A percentile compares a stretch with the other conserved stretches of the same genome.
phyloP scores from a whole-genome alignment of 2,329 filamentous ascomycete species.

The Dactylellina cionopaga region DNA sequence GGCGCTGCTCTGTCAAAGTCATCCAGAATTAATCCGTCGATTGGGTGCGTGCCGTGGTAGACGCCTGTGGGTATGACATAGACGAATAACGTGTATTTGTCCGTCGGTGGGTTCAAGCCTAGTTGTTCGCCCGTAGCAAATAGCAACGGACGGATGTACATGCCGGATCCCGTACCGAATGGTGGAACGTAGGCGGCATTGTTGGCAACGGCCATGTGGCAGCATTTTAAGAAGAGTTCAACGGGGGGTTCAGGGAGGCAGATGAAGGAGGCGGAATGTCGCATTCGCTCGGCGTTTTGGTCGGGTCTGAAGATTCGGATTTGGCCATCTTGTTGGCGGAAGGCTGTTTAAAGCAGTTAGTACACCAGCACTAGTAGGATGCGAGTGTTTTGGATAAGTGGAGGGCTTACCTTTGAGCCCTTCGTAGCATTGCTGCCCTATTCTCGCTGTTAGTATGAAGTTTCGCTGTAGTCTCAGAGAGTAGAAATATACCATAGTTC shows the following conservation, averaged over 20 bases:
- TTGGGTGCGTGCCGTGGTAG: conserved; percentile 88
- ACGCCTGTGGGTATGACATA: conserved; percentile 92
- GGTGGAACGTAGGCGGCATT: conserved; percentile 94
- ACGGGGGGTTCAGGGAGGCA: conserved; percentile 83
- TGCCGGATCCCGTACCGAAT: conserved; percentile 84
- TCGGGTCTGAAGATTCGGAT: conserved; percentile 90
- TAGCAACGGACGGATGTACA: conserved; percentile 90
- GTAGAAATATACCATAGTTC: conserved; percentile 74
- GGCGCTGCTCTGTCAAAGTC: conserved; percentile 95
- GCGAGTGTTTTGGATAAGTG: no score
- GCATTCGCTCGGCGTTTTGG: conserved; percentile 84
- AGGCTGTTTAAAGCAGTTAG: conserved; percentile 68
- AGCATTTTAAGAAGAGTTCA: conserved; percentile 77
- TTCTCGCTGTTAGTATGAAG: conserved; percentile 8
- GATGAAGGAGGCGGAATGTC: conserved; percentile 83
- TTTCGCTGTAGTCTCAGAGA: not conserved
- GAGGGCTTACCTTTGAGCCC: conserved; percentile 75
- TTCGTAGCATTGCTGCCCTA: conserved; percentile 90
- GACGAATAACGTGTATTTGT: conserved; percentile 85
- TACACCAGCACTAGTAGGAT: no score
- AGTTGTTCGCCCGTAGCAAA: conserved; percentile 90
- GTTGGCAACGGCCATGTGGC: conserved; percentile 81
- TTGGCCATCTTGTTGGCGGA: conserved; percentile 76
- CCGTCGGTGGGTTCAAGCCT: conserved; percentile 78
- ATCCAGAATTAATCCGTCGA: conserved; percentile 87